Evolutionary conservation across 768 basidiomycete species (phyloP).

Genomic region (Pholiota conissans): DNA sequence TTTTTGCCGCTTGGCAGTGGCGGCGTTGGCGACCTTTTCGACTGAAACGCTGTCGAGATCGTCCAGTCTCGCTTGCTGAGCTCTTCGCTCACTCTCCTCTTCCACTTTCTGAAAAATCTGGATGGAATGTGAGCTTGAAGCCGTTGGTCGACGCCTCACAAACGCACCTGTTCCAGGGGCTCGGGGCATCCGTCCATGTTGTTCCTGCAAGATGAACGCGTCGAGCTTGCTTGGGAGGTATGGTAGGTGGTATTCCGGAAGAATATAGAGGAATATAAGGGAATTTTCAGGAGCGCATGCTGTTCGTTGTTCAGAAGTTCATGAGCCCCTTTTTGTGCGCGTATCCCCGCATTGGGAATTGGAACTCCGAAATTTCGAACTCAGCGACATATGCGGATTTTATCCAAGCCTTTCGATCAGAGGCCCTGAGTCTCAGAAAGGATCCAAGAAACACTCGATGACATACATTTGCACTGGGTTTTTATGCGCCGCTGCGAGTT

Average conservation of each 20-base stretch:
- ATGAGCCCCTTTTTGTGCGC: conserved; percentile 6
- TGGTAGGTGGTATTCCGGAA: not conserved
- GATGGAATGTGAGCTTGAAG: not conserved
- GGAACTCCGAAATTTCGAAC: conserved; percentile 1
- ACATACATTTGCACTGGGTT: too few species aligned
- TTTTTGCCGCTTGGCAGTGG: conserved; percentile 29
- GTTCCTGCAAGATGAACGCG: not conserved
- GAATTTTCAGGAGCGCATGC: not conserved
- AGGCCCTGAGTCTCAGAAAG: too few species aligned
- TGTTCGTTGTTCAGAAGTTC: not conserved
- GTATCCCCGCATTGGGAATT: conserved; percentile 5
- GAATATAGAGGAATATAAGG: not conserved
- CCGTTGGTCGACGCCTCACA: not conserved
- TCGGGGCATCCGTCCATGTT: conserved; percentile 26
- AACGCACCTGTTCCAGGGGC: conserved; percentile 31
- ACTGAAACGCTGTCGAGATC: conserved; percentile 13
- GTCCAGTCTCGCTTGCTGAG: conserved; percentile 32
- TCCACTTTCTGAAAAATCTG: conserved; percentile 63
- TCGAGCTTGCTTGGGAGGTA: not conserved
- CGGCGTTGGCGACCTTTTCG: conserved; percentile 14
- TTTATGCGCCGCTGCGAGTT: too few species aligned
- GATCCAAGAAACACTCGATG: too few species aligned
- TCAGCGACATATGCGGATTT: not conserved
- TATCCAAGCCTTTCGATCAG: too few species aligned
- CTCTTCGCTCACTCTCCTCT: conserved; percentile 53